phyloP scores from a whole-genome alignment of 177 flowering plant genomes.

The Vitis hybrid region DNA sequence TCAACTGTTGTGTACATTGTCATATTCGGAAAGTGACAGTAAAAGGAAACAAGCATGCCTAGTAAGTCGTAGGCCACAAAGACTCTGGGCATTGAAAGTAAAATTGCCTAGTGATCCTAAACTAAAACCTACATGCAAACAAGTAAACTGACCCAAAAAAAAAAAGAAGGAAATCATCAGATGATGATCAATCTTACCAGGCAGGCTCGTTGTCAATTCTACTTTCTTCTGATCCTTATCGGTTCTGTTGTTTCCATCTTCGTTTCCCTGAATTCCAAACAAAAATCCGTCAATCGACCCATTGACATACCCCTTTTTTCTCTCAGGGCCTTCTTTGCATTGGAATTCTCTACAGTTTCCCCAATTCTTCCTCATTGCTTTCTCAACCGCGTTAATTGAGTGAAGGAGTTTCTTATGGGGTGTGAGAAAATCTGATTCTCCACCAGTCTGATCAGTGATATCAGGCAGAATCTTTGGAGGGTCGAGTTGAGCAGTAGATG shows the following conservation, averaged over 20 bases:
- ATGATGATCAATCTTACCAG: constrained; percentile 28
- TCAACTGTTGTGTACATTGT: too few species aligned
- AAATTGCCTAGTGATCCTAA: constrained; percentile 24
- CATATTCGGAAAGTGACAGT: too few species aligned
- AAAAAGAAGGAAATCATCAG: constrained; percentile 27
- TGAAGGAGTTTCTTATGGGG: constrained; percentile 74
- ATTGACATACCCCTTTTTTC: constrained; percentile 63
- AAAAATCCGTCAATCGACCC: constrained; percentile 38
- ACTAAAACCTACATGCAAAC: constrained; percentile 26
- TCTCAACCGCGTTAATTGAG: constrained; percentile 64
- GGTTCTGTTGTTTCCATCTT: constrained; percentile 6
- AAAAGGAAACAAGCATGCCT: too few species aligned
- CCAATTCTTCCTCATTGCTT: constrained; percentile 58
- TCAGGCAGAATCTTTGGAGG: constrained; percentile 38
- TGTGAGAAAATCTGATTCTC: constrained; percentile 42
- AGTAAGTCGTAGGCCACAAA: neutral
- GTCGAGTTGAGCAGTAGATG: constrained; percentile 40
- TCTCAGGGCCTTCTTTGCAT: constrained; percentile 61
- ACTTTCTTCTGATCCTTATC: neutral
- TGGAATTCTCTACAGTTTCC: constrained; percentile 54
- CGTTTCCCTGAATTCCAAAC: neutral
- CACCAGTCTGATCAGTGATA: constrained; percentile 22
- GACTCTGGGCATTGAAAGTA: constrained; percentile 8
- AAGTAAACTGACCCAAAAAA: neutral
- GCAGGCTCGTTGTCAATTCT: constrained; percentile 6